These are phyloP conservation scores for Periconia digitata DNA, from an alignment of 2,329 filamentous ascomycete genomes.

Conservation along the genomic window DNA sequence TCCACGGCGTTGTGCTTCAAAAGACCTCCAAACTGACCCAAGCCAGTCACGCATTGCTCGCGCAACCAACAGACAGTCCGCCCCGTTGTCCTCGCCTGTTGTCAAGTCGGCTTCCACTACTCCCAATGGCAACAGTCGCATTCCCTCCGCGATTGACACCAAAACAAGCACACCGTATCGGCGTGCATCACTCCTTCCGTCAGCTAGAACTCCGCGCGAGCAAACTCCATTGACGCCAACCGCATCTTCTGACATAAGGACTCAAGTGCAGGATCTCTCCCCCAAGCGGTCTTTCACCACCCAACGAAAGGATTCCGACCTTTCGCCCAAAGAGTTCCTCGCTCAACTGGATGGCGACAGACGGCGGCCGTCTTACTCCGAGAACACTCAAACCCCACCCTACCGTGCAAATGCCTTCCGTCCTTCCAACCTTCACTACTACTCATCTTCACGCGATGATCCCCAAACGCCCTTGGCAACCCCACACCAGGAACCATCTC, in stretches of 20 bases:
- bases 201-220: conserved; percentile 26
- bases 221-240: conserved; percentile 32
- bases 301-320: conserved; percentile 28
- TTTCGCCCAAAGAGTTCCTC: conserved; percentile 39
- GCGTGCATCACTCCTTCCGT: conserved; percentile 35
- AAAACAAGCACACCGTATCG: conserved; percentile 26
- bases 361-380: conserved; percentile 35
- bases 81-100: conserved; percentile 25
- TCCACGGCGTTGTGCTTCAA: neutral
- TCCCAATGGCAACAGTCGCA: conserved; percentile 28
- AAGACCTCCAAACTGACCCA: conserved; percentile 13
- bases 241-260: conserved; percentile 19
- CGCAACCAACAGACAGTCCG: conserved; percentile 37
- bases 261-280: conserved; percentile 31
- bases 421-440: conserved; percentile 41
- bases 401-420: conserved; percentile 34
- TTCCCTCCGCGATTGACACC: conserved; percentile 31
- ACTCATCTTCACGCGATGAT: conserved; percentile 35
- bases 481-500: conserved; percentile 10
- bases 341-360: conserved; percentile 24
- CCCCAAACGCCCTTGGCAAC: conserved; percentile 30
- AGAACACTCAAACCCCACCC: conserved; percentile 34
- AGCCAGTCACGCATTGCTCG: conserved; percentile 41
- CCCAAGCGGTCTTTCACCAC: conserved; percentile 31
- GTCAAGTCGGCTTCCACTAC: conserved; percentile 22